phyloP scores from a whole-genome alignment of 2,329 filamentous ascomycete genomes.

The Ceratocystis diversiconidia region DNA sequence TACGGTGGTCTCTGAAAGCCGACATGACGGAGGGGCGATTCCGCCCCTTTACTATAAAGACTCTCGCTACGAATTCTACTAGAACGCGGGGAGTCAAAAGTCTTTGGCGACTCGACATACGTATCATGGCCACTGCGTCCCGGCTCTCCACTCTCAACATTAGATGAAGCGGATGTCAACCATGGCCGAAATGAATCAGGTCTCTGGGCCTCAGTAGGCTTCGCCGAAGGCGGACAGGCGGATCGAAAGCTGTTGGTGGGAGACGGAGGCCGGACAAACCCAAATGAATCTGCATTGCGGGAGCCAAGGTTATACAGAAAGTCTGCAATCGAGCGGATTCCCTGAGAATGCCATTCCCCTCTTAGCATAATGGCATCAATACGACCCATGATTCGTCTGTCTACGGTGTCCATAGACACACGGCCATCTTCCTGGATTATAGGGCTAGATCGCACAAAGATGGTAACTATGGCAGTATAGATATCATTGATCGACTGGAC shows the following conservation, averaged over 20 bases:
- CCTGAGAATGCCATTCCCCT: conserved; percentile 33
- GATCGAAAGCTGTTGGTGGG: neutral
- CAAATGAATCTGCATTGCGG: conserved; percentile 26
- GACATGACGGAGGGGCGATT: conserved; percentile 4
- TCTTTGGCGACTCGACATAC: conserved; percentile 11
- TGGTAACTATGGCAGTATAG: conserved; percentile 37
- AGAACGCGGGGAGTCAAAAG: conserved; percentile 16
- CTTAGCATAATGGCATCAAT: conserved; percentile 34
- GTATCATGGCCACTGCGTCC: conserved; percentile 1
- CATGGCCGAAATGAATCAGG: conserved; percentile 8
- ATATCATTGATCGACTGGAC: conserved; percentile 30
- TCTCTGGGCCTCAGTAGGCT: neutral
- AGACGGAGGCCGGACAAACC: conserved; percentile 17
- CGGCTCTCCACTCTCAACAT: neutral
- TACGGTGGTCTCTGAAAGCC: conserved; percentile 38
- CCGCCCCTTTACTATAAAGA: conserved; percentile 25
- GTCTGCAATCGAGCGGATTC: conserved; percentile 34
- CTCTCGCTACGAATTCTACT: conserved; percentile 19
- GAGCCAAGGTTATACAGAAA: conserved; percentile 38
- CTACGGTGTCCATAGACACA: conserved; percentile 31
- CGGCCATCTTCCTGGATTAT: conserved; percentile 33
- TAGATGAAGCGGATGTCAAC: conserved; percentile 7
- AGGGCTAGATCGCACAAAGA: conserved; percentile 33
- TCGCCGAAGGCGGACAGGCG: neutral
- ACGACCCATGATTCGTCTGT: conserved; percentile 31